Percentiles rank a stretch among this genome's conserved stretches.
Evolutionary conservation across 2,329 filamentous ascomycete species (phyloP).

Genomic region (Pseudocercospora fijiensis): DNA sequence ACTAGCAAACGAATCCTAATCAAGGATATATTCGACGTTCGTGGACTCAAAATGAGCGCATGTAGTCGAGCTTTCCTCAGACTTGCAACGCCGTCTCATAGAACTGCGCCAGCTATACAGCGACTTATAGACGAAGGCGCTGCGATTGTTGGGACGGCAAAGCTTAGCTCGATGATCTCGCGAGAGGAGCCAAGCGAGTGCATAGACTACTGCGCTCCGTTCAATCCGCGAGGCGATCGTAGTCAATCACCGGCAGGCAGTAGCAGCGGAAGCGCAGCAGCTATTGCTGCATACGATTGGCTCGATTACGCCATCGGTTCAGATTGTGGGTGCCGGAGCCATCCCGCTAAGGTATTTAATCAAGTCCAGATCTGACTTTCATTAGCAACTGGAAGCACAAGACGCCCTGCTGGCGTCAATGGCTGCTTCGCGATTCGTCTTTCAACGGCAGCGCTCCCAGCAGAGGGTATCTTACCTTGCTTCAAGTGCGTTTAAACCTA

Average conservation of each 20-base stretch:
- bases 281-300: constrained; percentile 42
- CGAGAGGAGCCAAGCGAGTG: constrained; percentile 30
- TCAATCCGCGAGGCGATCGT: constrained; percentile 49
- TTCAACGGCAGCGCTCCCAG: neutral
- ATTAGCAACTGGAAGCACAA: constrained; percentile 10
- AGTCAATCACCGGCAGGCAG: constrained; percentile 45
- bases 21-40: constrained; percentile 32
- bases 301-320: constrained; percentile 38
- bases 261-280: constrained; percentile 44
- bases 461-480: constrained; percentile 11
- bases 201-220: constrained; percentile 43
- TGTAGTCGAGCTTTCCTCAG: constrained; percentile 23
- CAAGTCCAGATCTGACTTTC: neutral
- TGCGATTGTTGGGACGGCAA: constrained; percentile 45
- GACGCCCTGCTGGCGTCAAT: constrained; percentile 6
- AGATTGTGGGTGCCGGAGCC: constrained; percentile 8
- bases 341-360: neutral
- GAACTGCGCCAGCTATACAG: constrained; percentile 46
- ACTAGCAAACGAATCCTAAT: constrained; percentile 25
- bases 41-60: constrained; percentile 22
- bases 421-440: constrained; percentile 9
- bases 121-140: constrained; percentile 60
- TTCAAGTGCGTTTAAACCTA: neutral
- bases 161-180: constrained; percentile 32
- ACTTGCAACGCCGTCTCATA: constrained; percentile 33